A percentile compares a stretch with the other conserved stretches of the same genome.
phyloP scores from a whole-genome alignment of 495 filamentous ascomycete genomes.

The Tuber umbilicatum region DNA sequence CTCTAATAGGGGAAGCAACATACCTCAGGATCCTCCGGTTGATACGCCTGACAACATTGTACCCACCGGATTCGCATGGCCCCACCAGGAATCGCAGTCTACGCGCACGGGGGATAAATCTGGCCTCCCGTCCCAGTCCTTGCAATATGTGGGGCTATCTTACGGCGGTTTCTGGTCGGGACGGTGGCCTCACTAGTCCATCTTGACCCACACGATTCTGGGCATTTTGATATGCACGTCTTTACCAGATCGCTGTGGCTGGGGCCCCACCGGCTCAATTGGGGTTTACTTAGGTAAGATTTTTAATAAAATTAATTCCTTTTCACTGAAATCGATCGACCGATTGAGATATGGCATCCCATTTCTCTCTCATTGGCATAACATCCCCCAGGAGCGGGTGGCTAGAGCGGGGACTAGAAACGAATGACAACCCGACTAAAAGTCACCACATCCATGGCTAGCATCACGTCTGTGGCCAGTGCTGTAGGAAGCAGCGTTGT shows the following conservation, averaged over 20 bases:
- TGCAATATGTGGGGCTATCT: conserved; percentile 59
- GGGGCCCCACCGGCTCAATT: conserved; percentile 64
- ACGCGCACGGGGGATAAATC: conserved; percentile 73
- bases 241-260: conserved; percentile 66
- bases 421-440: too few relatives aligned
- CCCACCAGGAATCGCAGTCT: conserved; percentile 61
- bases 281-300: conserved; percentile 46
- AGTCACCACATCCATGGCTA: background rate
- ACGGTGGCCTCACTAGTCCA: conserved; percentile 48
- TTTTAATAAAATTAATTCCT: too few relatives aligned
- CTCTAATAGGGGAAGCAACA: background rate
- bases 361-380: too few relatives aligned
- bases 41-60: conserved; percentile 57
- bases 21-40: conserved; percentile 41
- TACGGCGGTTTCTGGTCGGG: conserved; percentile 54
- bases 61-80: conserved; percentile 56
- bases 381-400: too few relatives aligned
- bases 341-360: too few relatives aligned
- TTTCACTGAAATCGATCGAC: too few relatives aligned
- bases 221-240: conserved; percentile 64
- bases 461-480: background rate
- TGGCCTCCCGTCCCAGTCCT: conserved; percentile 58
- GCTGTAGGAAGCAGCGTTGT: too few relatives aligned
- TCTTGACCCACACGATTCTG: conserved; percentile 67
- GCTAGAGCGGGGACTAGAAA: too few relatives aligned